Conservation (phyloP, 192 early-diverging fungal species). For the Umbelopsis ramanniana region DNA sequence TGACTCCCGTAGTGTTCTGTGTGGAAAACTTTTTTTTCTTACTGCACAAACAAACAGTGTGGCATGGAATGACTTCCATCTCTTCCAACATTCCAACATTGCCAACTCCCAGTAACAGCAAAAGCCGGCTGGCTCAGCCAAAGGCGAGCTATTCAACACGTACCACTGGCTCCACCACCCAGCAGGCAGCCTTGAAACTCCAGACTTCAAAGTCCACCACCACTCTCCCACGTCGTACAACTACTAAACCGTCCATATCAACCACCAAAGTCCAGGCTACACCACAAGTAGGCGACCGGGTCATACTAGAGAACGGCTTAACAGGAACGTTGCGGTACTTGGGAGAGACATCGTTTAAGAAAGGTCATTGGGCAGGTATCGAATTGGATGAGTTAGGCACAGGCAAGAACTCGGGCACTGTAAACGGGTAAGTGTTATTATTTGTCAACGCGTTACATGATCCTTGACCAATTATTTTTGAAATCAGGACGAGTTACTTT, state of each 20-base stretch:
- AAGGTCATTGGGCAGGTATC: conserved; percentile 79
- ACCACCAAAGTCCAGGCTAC: conserved; percentile 5
- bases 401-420: conserved; percentile 81
- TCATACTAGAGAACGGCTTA: conserved; percentile 1
- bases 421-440: conserved; percentile 57
- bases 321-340: conserved; percentile 70
- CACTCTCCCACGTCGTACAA: conserved; percentile 19
- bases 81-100: conserved; percentile 18
- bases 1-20: too few species aligned
- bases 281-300: conserved; percentile 10
- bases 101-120: neutral
- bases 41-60: too few species aligned
- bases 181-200: neutral
- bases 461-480: too few species aligned
- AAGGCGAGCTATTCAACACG: conserved; percentile 9
- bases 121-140: neutral
- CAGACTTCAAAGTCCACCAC: conserved; percentile 23
- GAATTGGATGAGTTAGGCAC: conserved; percentile 69
- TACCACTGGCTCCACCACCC: neutral
- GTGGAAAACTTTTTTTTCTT: too few species aligned
- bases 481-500: conserved; percentile 31
- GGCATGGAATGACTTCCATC: conserved; percentile 5
- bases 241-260: conserved; percentile 6
- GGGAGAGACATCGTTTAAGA: conserved; percentile 72
- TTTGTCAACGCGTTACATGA: too few species aligned